phyloP scores from a whole-genome alignment of 306 rosid genomes.

The Gastrolobium bilobum region DNA sequence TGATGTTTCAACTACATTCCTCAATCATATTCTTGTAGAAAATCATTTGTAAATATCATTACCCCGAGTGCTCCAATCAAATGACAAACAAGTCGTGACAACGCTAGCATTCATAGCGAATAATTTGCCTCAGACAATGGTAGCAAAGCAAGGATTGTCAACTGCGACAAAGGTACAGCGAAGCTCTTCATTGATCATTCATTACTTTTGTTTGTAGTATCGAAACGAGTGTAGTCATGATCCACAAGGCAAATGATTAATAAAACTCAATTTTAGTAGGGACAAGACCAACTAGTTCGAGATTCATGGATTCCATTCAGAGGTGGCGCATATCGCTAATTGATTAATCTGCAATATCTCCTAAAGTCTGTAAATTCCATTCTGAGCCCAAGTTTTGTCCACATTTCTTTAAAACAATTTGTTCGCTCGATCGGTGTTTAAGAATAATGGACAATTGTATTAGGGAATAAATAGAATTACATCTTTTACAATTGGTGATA shows the following conservation, averaged over 20 bases:
- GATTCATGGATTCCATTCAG: background rate
- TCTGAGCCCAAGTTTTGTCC: too few relatives aligned
- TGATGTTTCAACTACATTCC: background rate
- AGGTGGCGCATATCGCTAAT: background rate
- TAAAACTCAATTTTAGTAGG: conserved; percentile 1
- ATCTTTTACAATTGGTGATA: too few relatives aligned
- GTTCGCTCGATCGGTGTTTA: too few relatives aligned
- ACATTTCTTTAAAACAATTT: too few relatives aligned
- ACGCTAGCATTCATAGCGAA: conserved; percentile 2
- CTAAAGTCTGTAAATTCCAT: too few relatives aligned
- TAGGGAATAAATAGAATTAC: too few relatives aligned
- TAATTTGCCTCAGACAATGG: conserved; percentile 31
- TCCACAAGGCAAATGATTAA: background rate
- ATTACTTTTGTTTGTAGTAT: background rate
- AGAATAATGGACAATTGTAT: too few relatives aligned
- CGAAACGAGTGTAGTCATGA: conserved; percentile 23
- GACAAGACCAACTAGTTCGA: conserved; percentile 5
- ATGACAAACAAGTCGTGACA: conserved; percentile 49
- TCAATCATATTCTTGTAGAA: background rate
- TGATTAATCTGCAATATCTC: background rate
- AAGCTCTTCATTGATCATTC: conserved; percentile 25
- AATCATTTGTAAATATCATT: background rate
- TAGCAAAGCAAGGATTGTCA: conserved; percentile 25
- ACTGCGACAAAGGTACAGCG: conserved; percentile 10
- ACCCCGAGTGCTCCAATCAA: background rate